Base-by-base conservation (phyloP, 441 rosid species). In the Erodium texanum region DNA sequence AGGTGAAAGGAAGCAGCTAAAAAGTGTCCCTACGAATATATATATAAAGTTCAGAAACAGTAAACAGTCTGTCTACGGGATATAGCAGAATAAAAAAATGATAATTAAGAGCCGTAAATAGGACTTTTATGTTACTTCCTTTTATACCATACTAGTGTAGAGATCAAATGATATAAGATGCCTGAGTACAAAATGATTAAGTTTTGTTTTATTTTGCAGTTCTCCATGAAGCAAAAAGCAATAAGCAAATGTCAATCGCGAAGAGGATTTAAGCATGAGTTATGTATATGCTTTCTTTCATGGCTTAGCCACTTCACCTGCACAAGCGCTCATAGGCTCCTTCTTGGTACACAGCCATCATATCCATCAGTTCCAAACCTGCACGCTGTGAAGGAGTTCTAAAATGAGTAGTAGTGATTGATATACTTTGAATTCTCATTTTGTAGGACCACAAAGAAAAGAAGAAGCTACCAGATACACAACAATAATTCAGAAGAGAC, bases 281-380 rank as follows among this genome's bases (percentile, higher is more conserved):
- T 15, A 50, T 50, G 18, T 59, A 59, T 34, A 23, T 24, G 36
- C 58, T 20, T 34, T 65, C 20, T 67, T 27, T 59, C 59, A 66
- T 58, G 66, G 62, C 20, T 68, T 56, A 52, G 69, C 67, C 2
- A 48, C 43, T 19, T 77, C 75, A 91, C 99, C 99, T 89, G 91
- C 99, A 94, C 19, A 92, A 87, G 24, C 97, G 94, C 75, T 94
- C 98, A 77, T 89, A 94, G 11, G 98, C 99, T 79, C 99, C 99
- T 83, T 94, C 99, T 80, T 91, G 99, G 77, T 89, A 87, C 76
- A 88, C 87, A 48, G 97, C 96, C 99, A 94, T 94, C 91, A 94
- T 88, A 83, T 92, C 97, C 99, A 94, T 94, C 73, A 94, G 82
- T 77, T 94, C 97, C 87, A 94, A 80, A 43, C 99, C 97, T 52